Base-by-base conservation (phyloP, 768 basidiomycete species). In the Termitomyces sp. region DNA sequence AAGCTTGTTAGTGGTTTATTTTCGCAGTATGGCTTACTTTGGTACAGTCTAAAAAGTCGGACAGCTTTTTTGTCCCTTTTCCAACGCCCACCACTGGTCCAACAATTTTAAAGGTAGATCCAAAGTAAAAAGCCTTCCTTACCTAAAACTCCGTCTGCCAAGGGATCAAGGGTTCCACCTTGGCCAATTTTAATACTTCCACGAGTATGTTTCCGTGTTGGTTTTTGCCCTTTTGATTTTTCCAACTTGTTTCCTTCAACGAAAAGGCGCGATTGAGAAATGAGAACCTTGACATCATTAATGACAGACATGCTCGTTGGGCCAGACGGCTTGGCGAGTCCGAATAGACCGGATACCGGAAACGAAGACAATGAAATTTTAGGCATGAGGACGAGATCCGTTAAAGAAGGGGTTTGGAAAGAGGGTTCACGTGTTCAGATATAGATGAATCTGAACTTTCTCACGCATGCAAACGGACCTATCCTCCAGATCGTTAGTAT, bases 111-210 rank as follows among this genome's bases (percentile, higher is more conserved):
- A n/a, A n/a, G n/a, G n/a, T n/a, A n/a, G n/a, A n/a, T n/a, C n/a
- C n/a, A n/a, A 42, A 36, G 18, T 49, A 36, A n/a, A n/a, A n/a
- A n/a, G n/a, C n/a, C n/a, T 31, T n/a, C 18, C 48, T 58, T 79
- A 94, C 94, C 92, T 61, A 98, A 75, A 16, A 97, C 93, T 44
- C 96, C 96, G 70, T 97, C 93, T 5, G 97, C 97, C 36, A 98
- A 79, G 16, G 97, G 97, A 75, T 99, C 97, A 50, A 99, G 76
- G 4, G 97, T 99, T 4, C 97, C 94, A 29, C 94, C 94, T 71
- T 94, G 92, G 1, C 94, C 94, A 49, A 95, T 83, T 72, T 96
- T 95, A 53, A 94, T 76, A 2, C 71, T 65, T 22, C 82, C 79
- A 49, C 76, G 76, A 52, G 71, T 70, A 46, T 72, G 69, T 59